Percentiles rank a stretch among this genome's conserved stretches.
phyloP scores from a whole-genome alignment of 225 moss, liverwort and hornwort species.

The Lunularia cruciata region DNA sequence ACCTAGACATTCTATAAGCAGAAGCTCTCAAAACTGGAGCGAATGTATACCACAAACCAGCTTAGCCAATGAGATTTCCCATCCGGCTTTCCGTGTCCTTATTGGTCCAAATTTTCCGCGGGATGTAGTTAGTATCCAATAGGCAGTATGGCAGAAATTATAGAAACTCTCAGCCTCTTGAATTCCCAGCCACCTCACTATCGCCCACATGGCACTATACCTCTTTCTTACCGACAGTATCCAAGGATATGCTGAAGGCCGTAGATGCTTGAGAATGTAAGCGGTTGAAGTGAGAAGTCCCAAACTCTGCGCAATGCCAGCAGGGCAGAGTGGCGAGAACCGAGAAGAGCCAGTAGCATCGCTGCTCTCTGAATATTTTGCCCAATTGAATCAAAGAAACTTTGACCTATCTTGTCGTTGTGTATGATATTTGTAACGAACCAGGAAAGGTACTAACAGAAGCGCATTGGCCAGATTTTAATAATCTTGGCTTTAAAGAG shows the following conservation, averaged over 20 bases:
- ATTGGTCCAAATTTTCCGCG: not conserved
- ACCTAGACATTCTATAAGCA: conserved; percentile 4
- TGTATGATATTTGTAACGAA: not conserved
- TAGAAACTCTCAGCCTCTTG: not conserved
- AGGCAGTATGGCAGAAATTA: not conserved
- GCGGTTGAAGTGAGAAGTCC: not conserved
- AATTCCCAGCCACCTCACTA: not conserved
- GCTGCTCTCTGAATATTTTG: not conserved
- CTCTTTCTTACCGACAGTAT: not conserved
- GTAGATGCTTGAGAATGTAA: not conserved
- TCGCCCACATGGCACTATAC: not conserved
- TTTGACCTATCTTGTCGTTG: not conserved
- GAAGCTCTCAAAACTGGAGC: not conserved
- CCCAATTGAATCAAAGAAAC: not conserved
- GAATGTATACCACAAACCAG: not conserved
- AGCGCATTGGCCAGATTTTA: no score
- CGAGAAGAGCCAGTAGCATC: not conserved
- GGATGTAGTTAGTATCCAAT: not conserved
- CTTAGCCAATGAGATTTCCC: not conserved
- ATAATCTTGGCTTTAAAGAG: no score
- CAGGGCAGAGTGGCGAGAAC: not conserved
- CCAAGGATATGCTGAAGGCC: conserved; percentile 2
- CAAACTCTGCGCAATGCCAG: no score
- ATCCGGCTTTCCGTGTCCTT: not conserved
- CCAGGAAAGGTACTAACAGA: not conserved